These are phyloP conservation scores for Metarhizium album DNA, from an alignment of 2,329 filamentous ascomycete genomes.

Conservation along the genomic window DNA sequence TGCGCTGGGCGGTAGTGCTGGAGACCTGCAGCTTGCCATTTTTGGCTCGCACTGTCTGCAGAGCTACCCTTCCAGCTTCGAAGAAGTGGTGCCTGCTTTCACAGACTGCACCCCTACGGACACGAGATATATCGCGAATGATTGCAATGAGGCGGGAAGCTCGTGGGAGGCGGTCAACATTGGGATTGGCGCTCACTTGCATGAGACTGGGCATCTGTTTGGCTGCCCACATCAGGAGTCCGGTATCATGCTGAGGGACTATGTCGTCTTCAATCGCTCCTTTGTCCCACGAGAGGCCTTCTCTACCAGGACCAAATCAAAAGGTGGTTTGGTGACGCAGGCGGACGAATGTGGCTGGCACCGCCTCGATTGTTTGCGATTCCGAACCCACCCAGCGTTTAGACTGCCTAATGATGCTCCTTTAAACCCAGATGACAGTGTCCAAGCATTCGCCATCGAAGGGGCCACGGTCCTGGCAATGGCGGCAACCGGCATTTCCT, in stretches of 20 bases:
- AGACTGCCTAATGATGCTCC: conserved; percentile 64
- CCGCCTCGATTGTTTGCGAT: conserved; percentile 76
- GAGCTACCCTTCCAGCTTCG: conserved; percentile 79
- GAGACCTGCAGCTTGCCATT: conserved; percentile 71
- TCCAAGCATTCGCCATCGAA: conserved; percentile 81
- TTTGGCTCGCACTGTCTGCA: conserved; percentile 90
- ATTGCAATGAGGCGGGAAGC: conserved; percentile 76
- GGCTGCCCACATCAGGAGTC: conserved; percentile 82
- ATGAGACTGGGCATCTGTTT: conserved; percentile 82
- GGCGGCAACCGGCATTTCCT: conserved; percentile 72
- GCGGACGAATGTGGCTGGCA: conserved; percentile 89
- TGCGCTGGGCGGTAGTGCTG: conserved; percentile 64
- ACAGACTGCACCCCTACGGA: conserved; percentile 86
- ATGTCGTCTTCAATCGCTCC: conserved; percentile 70
- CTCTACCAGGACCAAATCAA: conserved; percentile 75
- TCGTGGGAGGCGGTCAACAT: conserved; percentile 95
- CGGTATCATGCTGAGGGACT: conserved; percentile 89
- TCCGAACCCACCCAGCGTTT: conserved; percentile 86
- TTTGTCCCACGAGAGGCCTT: conserved; percentile 76
- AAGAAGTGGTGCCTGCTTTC: conserved; percentile 84
- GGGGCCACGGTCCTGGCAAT: conserved; percentile 65
- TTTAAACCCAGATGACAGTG: conserved; percentile 56
- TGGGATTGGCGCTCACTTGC: conserved; percentile 84
- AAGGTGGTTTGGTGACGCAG: conserved; percentile 62
- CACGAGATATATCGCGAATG: conserved; percentile 68